Evolutionary conservation across 345 rosid species (phyloP), one percentile per base, ranked within the genome.

Genomic region (Lenwebbia sp.): DNA sequence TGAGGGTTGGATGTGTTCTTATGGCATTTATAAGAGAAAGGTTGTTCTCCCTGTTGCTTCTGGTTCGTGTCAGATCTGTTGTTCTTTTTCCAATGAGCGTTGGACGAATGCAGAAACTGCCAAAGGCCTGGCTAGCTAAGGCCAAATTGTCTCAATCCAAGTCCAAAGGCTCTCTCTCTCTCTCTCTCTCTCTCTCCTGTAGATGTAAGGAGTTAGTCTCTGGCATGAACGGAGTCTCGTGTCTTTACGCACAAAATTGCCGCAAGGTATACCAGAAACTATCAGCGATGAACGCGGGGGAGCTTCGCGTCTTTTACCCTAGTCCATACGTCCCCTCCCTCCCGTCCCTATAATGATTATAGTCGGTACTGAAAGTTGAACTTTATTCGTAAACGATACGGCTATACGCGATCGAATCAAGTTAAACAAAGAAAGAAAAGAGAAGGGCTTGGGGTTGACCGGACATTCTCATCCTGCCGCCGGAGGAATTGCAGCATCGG

Each of bases 31-130:
- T 70, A 70, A 70, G 47, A 22, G 81, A 37, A 22, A 11, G 81
- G 81, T 4, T 30, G 44, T 21, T 19, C 26, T 37, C 3, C 7
- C 81, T 70, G 83, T 13, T 83, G 88, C 70, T 85, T 89, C 60
- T 62, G 88, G 88, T 54, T 53, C 26, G 56, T 33, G 85, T 3
- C 33, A 44, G 70, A 53, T 40, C 49, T 54, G 87, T 86, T 89
- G 86, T 85, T 90, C 76, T 51, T 82, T 86, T 54, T 88, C 90
- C 89, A 89, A 90, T 85, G 90, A 90, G 51, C 76, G 82, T 88
- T 89, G 88, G 90, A 90, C 92, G 89, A 90, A 89, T 86, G 87
- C 90, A 86, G 86, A 89, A 91, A 86, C 89, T 70, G 92, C 92
- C 93, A 90, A 93, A 88, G 82, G 62, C 89, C 90, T 50, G 83